phyloP scores from a whole-genome alignment of 2,329 filamentous ascomycete genomes.

The Claviceps monticola region DNA sequence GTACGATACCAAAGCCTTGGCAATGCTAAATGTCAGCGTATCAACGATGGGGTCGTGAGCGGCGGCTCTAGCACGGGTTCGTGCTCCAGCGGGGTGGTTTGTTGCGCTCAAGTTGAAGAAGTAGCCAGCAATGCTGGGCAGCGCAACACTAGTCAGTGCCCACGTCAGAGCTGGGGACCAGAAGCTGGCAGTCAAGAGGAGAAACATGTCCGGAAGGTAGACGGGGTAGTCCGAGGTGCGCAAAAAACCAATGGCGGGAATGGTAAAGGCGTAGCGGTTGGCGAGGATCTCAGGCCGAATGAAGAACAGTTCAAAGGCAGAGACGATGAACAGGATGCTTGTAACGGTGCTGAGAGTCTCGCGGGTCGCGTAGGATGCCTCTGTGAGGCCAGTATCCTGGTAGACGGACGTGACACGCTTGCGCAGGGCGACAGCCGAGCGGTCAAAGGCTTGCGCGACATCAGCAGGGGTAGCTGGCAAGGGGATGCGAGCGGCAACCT shows the following conservation, averaged over 20 bases:
- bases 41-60: constrained; percentile 52
- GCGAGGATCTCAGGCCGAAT: constrained; percentile 59
- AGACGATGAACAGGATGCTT: constrained; percentile 54
- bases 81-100: constrained; percentile 22
- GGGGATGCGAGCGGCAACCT: constrained; percentile 47
- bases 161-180: constrained; percentile 74
- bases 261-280: constrained; percentile 56
- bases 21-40: constrained; percentile 79
- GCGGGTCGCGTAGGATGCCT: constrained; percentile 51
- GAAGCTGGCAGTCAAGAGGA: constrained; percentile 62
- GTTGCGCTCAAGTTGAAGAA: constrained; percentile 74
- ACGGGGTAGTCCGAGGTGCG: constrained; percentile 46
- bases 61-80: constrained; percentile 26
- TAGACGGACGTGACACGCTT: constrained; percentile 51
- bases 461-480: constrained; percentile 69
- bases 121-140: constrained; percentile 64
- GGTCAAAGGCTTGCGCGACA: constrained; percentile 64
- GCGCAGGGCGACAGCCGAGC: constrained; percentile 51
- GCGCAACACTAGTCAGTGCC: constrained; percentile 53
- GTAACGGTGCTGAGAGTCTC: constrained; percentile 58
- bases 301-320: constrained; percentile 55
- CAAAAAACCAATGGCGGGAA: constrained; percentile 46
- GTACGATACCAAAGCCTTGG: constrained; percentile 70
- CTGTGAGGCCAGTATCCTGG: constrained; percentile 50
- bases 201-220: constrained; percentile 66